Conservation (phyloP, 441 rosid genomes). For the Eruca vesicaria region DNA sequence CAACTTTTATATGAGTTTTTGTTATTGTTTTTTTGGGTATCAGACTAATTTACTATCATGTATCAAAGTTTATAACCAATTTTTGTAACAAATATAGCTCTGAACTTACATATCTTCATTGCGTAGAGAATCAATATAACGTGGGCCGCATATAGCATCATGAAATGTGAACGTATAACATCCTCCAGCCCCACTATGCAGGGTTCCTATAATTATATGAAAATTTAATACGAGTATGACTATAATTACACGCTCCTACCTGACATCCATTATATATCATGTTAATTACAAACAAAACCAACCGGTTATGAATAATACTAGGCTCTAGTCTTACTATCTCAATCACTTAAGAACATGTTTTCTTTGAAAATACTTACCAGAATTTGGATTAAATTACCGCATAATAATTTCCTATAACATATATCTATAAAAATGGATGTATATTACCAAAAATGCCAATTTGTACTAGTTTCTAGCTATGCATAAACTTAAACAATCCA, state of each 20-base stretch:
- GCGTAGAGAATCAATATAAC: neutral
- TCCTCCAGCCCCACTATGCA: conserved; percentile 8
- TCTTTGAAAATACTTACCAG: neutral
- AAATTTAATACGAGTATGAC: conserved; percentile 5
- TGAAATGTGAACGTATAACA: conserved; percentile 8
- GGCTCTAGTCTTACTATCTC: neutral
- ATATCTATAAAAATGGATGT: neutral
- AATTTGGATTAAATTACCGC: neutral
- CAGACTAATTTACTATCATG: neutral
- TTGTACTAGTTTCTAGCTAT: neutral
- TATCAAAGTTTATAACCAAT: neutral
- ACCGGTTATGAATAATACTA: neutral
- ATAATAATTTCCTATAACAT: neutral
- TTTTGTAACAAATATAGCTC: neutral
- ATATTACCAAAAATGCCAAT: neutral
- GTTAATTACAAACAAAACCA: neutral
- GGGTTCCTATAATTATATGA: neutral
- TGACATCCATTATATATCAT: conserved; percentile 12
- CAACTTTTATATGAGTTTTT: neutral
- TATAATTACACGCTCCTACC: conserved; percentile 12
- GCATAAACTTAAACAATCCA: neutral
- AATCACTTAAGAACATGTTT: neutral
- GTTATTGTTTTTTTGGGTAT: neutral
- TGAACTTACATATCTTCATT: neutral
- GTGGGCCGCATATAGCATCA: neutral